A percentile compares a stretch with the other conserved stretches of the same genome.
phyloP scores from a whole-genome alignment of 2,329 filamentous ascomycete genomes.

The Hymenotorrendiella dingleyae region DNA sequence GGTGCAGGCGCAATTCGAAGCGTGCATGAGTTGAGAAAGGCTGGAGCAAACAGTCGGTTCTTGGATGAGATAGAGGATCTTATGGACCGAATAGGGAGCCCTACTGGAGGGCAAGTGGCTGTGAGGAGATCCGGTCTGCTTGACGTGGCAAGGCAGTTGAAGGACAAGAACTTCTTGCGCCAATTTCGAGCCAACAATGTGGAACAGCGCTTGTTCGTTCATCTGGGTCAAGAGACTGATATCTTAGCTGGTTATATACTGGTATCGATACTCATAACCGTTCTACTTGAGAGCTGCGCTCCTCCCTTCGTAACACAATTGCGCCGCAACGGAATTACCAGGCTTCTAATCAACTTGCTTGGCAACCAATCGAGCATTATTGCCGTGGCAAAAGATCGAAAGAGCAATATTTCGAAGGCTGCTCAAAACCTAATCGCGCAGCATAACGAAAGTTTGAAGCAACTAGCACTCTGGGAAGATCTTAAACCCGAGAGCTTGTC shows the following conservation, averaged over 20 bases:
- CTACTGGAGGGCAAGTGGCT: slow-evolving; percentile 41
- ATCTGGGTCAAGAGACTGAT: slow-evolving; percentile 55
- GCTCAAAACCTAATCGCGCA: slow-evolving; percentile 50
- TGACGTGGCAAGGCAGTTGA: slow-evolving; percentile 53
- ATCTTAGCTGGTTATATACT: slow-evolving; percentile 57
- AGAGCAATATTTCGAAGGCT: slow-evolving; percentile 62
- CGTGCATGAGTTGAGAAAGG: slow-evolving; percentile 60
- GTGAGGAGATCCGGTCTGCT: slow-evolving; percentile 53
- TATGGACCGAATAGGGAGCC: slow-evolving; percentile 52
- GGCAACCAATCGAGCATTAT: slow-evolving; percentile 47
- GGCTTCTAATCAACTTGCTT: slow-evolving; percentile 52
- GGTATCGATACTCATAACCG: slow-evolving; percentile 54
- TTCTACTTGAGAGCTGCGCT: slow-evolving; percentile 56
- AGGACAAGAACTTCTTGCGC: slow-evolving; percentile 55
- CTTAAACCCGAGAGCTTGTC: slow-evolving; percentile 46
- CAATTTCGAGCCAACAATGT: slow-evolving; percentile 72
- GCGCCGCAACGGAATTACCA: slow-evolving; percentile 45
- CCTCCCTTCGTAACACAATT: slow-evolving; percentile 54
- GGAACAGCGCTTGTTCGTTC: slow-evolving; percentile 61
- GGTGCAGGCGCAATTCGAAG: slow-evolving; percentile 43
- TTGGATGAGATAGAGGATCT: slow-evolving; percentile 61
- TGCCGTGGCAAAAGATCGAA: slow-evolving; percentile 57
- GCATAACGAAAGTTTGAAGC: slow-evolving; percentile 47
- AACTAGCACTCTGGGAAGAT: slow-evolving; percentile 55
- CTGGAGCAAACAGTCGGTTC: slow-evolving; percentile 60